Base-by-base conservation (phyloP, 495 filamentous ascomycete genomes). In the Oleoguttula mirabilis region DNA sequence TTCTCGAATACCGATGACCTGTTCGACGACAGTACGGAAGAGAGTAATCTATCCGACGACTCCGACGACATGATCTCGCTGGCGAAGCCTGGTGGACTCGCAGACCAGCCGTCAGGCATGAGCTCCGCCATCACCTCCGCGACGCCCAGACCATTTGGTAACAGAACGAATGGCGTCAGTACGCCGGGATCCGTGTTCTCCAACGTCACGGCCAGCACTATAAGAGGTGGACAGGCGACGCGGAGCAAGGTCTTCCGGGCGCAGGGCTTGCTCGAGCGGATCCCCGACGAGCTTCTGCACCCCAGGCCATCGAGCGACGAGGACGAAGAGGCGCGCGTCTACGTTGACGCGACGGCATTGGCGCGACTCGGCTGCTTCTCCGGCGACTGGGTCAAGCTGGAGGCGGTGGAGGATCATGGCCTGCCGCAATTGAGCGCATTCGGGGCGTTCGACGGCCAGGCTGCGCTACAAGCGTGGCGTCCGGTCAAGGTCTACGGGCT, bases 351-450 rank as follows among this genome's bases (percentile, higher is more conserved):
- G 21, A 80, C 72, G 45, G 79, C 84, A 14, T 63, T 98, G 10
- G 76, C 82, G n/a, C 81, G 83, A 45, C 73, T 96, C 30, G 84
- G 86, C 21, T 95, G 87, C 57, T 98, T 98, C 59, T 94, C 88
- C 0, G 90, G 90, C 11, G 90, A 98, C 55, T 98, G 90, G 90
- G 84, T 95, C n/a, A 74, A 79, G 3, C 66, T 98, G 15, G 84
- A 90, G 62, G 65, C 73, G 1, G 69, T 80, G 11, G 65, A 76
- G 28, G 83, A 84, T 50, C 77, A 80, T 11, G 71, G 74, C 10
- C 28, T 66, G 3, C 68, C 70, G 34, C 45, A 49, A 12, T 43
- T 62, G 23, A 48, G 48, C 17, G 39, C 43, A 7, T 60, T 54
- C 63, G 66, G 47, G 61, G 21, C 15, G 11, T 72, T 47, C 68